Evolutionary conservation across 2,329 filamentous ascomycete species (phyloP), one percentile per base, ranked within the genome.

Genomic region (Grosmannia penicillata): DNA sequence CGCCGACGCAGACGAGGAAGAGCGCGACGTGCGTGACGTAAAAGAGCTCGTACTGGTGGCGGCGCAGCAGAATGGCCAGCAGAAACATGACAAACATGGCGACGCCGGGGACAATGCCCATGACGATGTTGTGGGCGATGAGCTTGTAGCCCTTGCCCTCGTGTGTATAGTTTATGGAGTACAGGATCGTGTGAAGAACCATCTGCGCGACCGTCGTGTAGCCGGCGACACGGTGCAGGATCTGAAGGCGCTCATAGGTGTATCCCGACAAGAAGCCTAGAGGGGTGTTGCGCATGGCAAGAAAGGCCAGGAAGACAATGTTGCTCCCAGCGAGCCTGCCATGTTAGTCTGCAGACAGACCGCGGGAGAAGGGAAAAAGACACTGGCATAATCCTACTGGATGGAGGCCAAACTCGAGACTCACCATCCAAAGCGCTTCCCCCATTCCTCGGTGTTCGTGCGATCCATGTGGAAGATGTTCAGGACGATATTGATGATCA

Each of bases 241-340:
- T 49, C 32, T 68, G 68, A 8, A 70, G 54, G 21, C 60, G 53
- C 35, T 64, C 63, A 41, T 70, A 63, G 3, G 64, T 62, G 34
- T 59, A 60, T 6, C 56, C 53, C 2, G 59, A 58, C 11, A 66
- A 42, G 30, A 59, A 51, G 4, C 57, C 58, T 6, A 70, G 47
- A 0, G 65, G 65, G 0, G 64, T 68, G 39, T 69, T 68, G 39
- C 64, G 66, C 43, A 68, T 48, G 1, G 59, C 60, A 10, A 71
- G 52, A 21, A 68, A 65, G 3, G 67, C 59, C 17, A 63, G 56
- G 6, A 66, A 51, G 9, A 55, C 56, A 25, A 67, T 45, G 38
- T 70, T 70, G 24, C 49, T 56, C 11, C 61, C 48, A 1, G 59
- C 52, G 49, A 70, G 56, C 67, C 67, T 70, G 22, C 2, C 8